Conservation (phyloP, 2,329 filamentous ascomycete species). For the Beauveria australis region DNA sequence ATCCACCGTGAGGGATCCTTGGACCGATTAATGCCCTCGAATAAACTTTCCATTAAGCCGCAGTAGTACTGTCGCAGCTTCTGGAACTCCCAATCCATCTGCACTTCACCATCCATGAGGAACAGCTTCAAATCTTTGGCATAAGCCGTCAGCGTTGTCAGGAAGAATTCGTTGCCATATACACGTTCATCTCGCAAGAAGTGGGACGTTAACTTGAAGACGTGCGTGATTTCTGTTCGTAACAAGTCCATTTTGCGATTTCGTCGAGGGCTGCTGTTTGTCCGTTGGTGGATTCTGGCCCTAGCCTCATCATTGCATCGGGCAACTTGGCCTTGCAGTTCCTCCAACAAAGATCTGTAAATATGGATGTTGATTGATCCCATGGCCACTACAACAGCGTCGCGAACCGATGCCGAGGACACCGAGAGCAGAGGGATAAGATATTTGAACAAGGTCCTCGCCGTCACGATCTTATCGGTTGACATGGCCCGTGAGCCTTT, state of each 20-base stretch:
- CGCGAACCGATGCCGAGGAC: constrained; percentile 70
- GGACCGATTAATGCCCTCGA: constrained; percentile 80
- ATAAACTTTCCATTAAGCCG: constrained; percentile 84
- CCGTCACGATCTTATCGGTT: constrained; percentile 75
- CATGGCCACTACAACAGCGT: constrained; percentile 83
- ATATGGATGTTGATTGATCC: constrained; percentile 94
- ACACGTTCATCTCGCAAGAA: constrained; percentile 74
- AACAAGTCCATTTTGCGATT: constrained; percentile 80
- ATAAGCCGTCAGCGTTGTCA: constrained; percentile 81
- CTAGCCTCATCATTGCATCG: constrained; percentile 85
- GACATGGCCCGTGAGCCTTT: constrained; percentile 67
- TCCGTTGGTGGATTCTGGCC: constrained; percentile 76
- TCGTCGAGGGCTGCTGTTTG: constrained; percentile 70
- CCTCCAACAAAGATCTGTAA: constrained; percentile 83
- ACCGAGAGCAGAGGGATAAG: constrained; percentile 81
- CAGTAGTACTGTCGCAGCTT: constrained; percentile 89
- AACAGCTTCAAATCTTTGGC: constrained; percentile 90
- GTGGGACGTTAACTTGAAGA: constrained; percentile 88
- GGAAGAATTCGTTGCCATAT: constrained; percentile 80
- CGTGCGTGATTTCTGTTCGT: constrained; percentile 89
- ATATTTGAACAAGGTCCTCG: constrained; percentile 81
- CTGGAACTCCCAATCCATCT: constrained; percentile 91
- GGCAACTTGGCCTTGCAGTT: constrained; percentile 76
- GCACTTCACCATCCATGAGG: constrained; percentile 87
- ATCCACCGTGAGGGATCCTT: constrained; percentile 88